These are phyloP conservation scores for Aschersonia sp. DNA, from an alignment of 2,329 filamentous ascomycete species.

Conservation along the genomic window DNA sequence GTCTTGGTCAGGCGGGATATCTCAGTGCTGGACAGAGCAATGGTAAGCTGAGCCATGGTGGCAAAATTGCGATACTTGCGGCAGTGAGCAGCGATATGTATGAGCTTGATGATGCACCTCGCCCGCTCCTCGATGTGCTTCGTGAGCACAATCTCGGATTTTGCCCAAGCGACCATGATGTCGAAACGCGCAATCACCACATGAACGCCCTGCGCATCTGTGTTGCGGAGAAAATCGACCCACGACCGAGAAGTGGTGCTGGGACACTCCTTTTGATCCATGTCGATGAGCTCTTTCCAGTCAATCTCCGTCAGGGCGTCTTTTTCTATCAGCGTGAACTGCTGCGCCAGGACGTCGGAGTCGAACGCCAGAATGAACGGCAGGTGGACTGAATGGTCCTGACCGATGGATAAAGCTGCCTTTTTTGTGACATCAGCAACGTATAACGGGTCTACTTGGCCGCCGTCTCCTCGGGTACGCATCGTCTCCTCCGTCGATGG, in stretches of 20 bases:
- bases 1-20: conserved; percentile 53
- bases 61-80: conserved; percentile 69
- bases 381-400: conserved; percentile 43
- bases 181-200: conserved; percentile 80
- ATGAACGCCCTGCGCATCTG: conserved; percentile 62
- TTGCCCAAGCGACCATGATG: conserved; percentile 75
- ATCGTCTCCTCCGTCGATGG: conserved; percentile 7
- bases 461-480: neutral
- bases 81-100: conserved; percentile 68
- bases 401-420: conserved; percentile 13
- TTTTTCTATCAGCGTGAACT: conserved; percentile 77
- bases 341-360: conserved; percentile 64
- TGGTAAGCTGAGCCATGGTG: conserved; percentile 67
- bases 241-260: conserved; percentile 56
- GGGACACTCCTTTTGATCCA: conserved; percentile 63
- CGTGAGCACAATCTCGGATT: conserved; percentile 67
- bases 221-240: conserved; percentile 65
- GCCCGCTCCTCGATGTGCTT: conserved; percentile 58
- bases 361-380: conserved; percentile 74
- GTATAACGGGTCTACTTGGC: neutral
- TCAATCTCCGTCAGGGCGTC: conserved; percentile 76
- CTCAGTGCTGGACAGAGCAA: conserved; percentile 63
- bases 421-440: conserved; percentile 11
- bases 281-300: conserved; percentile 75
- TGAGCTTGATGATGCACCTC: conserved; percentile 64